Base-by-base conservation (phyloP, 2,329 filamentous ascomycete genomes). In the Venturia carpophila region DNA sequence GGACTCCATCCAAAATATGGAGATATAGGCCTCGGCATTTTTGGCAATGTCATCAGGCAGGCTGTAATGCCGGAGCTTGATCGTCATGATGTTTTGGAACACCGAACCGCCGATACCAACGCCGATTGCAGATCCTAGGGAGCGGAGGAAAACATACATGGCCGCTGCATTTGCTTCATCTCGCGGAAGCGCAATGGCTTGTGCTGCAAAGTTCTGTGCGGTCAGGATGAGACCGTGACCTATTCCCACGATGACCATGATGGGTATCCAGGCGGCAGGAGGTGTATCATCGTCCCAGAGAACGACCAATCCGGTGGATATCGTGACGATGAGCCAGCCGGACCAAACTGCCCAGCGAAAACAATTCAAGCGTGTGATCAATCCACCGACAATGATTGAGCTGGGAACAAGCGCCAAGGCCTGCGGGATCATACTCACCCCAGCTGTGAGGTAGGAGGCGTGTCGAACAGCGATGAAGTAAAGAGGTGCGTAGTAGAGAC, bases 61-160 rank as follows among this genome's bases (percentile, higher is more conserved):
- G n/a, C 61, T 42, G 19, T 47, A 43, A 1, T 45, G 37, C 15
- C 19, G n/a, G 17, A 63, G 61, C 30, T 45, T 45, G n/a, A 30
- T 63, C 9, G 34, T n/a, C 37, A 49, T 39, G n/a, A 47, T 30
- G 27, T 63, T 63, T 39, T 63, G 41, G 42, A 63, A 63, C 11
- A 63, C 61, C n/a, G 37, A 43, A 15, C 42, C 61, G 24, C 61
- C 41, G 6, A 63, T 52, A 17, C 41, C 76, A 7, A 81, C 73
- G 10, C 79, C 79, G 37, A 79, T 66, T 7, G 76, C 75, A 78
- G 79, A 78, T 1, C 79, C 79, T 65, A 80, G 72, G 5, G 73
- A 75, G 34, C 73, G 73, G 19, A 75, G 70, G 68, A 76, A 75
- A 1, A 70, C 72, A 66, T 75, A 78, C 75, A 75, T 77, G 42